Percentiles rank a stretch among this genome's conserved stretches.
Conservation (phyloP, 257 asterid genomes). For the Capsicum rhomboideum region DNA sequence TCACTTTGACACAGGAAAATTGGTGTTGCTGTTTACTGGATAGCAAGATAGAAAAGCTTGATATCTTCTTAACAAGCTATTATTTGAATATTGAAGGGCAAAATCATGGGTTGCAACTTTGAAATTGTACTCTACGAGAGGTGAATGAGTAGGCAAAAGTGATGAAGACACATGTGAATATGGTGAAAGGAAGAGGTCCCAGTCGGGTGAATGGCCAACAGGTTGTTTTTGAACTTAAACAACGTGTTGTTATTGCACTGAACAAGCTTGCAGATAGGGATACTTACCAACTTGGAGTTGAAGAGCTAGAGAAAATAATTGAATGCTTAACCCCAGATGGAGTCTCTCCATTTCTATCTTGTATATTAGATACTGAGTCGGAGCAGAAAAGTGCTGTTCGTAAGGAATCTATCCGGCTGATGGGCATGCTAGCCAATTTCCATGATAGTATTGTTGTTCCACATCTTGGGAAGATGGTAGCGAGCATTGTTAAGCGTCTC, state of each 20-base stretch:
- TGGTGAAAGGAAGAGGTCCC: slow-evolving; percentile 55
- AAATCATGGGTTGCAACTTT: slow-evolving; percentile 3
- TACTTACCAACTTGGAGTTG: slow-evolving; percentile 74
- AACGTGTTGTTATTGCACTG: slow-evolving; percentile 64
- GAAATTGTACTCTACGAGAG: not conserved
- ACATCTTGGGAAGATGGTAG: slow-evolving; percentile 68
- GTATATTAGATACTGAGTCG: slow-evolving; percentile 74
- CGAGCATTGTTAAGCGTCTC: slow-evolving; percentile 79
- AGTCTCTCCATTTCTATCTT: slow-evolving; percentile 61
- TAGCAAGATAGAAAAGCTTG: not conserved
- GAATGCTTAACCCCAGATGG: slow-evolving; percentile 68
- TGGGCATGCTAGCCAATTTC: slow-evolving; percentile 61
- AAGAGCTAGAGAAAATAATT: slow-evolving; percentile 68
- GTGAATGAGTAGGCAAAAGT: slow-evolving; percentile 3
- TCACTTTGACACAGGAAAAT: not conserved
- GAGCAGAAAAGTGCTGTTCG: slow-evolving; percentile 81
- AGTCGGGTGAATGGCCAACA: slow-evolving; percentile 54
- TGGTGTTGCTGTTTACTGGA: not conserved
- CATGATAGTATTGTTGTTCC: slow-evolving; percentile 54
- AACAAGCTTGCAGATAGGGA: slow-evolving; percentile 92
- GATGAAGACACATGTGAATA: slow-evolving; percentile 47
- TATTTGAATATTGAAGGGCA: slow-evolving; percentile 19
- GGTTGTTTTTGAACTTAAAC: slow-evolving; percentile 72
- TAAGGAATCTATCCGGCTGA: slow-evolving; percentile 79
- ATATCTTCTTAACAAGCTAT: not conserved